Conservation (phyloP, 139 green algal genomes). For the Chlorella ohadii region DNA sequence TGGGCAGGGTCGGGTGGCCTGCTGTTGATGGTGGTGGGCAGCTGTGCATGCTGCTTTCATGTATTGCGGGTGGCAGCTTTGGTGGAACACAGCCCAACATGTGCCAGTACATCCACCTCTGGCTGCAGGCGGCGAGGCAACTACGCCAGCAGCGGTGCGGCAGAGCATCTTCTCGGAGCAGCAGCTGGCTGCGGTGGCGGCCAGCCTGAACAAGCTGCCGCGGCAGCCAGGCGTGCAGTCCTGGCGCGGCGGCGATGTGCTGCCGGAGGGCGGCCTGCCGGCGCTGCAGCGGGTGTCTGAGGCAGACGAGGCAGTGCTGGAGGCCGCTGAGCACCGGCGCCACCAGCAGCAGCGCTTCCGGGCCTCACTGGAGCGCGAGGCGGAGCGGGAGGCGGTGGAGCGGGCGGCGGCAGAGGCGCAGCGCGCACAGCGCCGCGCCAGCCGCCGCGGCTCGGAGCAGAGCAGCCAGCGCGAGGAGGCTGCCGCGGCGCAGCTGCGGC, state of each 20-base stretch:
- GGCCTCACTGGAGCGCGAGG: background rate
- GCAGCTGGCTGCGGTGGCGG: conserved; percentile 22
- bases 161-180: conserved; percentile 22
- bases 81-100: background rate
- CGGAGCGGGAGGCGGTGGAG: background rate
- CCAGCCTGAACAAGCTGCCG: conserved; percentile 26
- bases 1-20: background rate
- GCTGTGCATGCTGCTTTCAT: too few relatives aligned
- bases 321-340: background rate
- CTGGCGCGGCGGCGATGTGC: too few relatives aligned
- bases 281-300: background rate
- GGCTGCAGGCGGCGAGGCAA: background rate
- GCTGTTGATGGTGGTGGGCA: background rate
- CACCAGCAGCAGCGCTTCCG: background rate
- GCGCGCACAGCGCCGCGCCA: background rate
- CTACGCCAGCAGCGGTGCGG: background rate
- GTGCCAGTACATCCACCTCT: background rate
- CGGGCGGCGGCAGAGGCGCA: background rate
- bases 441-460: background rate
- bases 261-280: too few relatives aligned
- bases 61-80: background rate
- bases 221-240: background rate
- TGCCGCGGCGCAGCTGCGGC: background rate
- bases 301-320: background rate
- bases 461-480: background rate